phyloP scores from a whole-genome alignment of 352 stramenopile species.

The Pythium sp. region DNA sequence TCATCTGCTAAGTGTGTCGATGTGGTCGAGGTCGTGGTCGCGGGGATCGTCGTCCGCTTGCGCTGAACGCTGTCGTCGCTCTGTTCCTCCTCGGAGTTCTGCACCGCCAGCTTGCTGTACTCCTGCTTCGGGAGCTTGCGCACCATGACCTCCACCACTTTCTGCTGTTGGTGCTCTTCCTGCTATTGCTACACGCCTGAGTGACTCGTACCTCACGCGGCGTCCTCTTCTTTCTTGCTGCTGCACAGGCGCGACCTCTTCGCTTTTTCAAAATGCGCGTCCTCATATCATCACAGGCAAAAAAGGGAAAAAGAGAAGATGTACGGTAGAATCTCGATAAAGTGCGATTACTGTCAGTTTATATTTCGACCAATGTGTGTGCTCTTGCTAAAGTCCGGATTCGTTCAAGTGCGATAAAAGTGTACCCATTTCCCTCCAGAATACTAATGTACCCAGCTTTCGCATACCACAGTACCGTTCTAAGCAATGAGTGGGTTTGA shows the following conservation, averaged over 20 bases:
- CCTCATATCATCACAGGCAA: neutral
- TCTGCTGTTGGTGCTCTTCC: neutral
- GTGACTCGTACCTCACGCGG: neutral
- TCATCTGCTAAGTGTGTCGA: neutral
- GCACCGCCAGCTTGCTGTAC: slow-evolving; percentile 20
- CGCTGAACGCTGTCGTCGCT: neutral
- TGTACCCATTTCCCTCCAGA: neutral
- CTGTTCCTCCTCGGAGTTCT: slow-evolving; percentile 8
- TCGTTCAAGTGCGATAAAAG: neutral
- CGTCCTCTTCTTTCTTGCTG: neutral
- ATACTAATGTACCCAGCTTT: too few species aligned
- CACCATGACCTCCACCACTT: neutral
- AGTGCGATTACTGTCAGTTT: neutral
- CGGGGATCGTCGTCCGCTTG: neutral
- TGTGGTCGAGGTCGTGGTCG: neutral
- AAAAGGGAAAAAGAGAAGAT: neutral
- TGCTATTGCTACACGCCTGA: neutral
- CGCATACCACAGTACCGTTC: too few species aligned
- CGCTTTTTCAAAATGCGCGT: neutral
- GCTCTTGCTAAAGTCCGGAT: neutral
- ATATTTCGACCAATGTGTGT: too few species aligned
- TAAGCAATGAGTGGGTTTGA: too few species aligned
- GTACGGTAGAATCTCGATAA: neutral
- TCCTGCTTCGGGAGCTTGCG: slow-evolving; percentile 25
- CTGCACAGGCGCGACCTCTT: too few species aligned